A percentile compares a stretch with the other conserved stretches of the same genome.
Conservation (phyloP, 805 yeast genomes). For the Schwanniomyces yamadae region DNA sequence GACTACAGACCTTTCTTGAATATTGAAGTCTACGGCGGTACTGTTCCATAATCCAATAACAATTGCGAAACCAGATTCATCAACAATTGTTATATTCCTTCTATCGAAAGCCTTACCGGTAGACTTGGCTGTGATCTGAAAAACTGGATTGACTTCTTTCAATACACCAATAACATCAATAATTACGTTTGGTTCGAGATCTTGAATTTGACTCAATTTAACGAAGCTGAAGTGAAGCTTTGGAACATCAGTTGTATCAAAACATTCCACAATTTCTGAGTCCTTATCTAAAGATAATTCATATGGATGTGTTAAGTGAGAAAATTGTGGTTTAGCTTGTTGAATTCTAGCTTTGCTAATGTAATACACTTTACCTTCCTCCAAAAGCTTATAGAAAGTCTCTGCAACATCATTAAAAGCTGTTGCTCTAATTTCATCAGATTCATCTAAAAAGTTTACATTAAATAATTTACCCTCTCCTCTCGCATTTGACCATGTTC, state of each 20-base stretch:
- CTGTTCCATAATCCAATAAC: constrained; percentile 89
- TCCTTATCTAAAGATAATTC: constrained; percentile 83
- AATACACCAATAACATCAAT: constrained; percentile 89
- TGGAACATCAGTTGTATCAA: constrained; percentile 66
- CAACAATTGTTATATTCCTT: constrained; percentile 85
- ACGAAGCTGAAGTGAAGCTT: constrained; percentile 74
- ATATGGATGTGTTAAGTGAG: constrained; percentile 81
- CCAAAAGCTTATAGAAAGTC: constrained; percentile 67
- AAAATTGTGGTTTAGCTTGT: constrained; percentile 82
- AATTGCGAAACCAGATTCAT: constrained; percentile 73
- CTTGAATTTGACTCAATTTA: constrained; percentile 63
- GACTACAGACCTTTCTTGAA: constrained; percentile 77
- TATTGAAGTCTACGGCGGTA: constrained; percentile 72
- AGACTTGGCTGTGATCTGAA: constrained; percentile 77
- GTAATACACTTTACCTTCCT: constrained; percentile 88
- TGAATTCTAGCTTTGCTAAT: constrained; percentile 78
- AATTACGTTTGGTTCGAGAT: constrained; percentile 65
- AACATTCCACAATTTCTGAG: constrained; percentile 68
- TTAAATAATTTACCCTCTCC: constrained; percentile 91
- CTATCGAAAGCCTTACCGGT: constrained; percentile 92
- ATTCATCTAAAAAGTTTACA: constrained; percentile 85
- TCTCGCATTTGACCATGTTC: constrained; percentile 80
- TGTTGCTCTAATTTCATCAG: constrained; percentile 94
- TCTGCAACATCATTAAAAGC: constrained; percentile 89
- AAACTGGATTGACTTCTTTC: constrained; percentile 69